These are phyloP conservation scores for Monosporozyma aquatica DNA, from an alignment of 805 yeast species.

Conservation along the genomic window DNA sequence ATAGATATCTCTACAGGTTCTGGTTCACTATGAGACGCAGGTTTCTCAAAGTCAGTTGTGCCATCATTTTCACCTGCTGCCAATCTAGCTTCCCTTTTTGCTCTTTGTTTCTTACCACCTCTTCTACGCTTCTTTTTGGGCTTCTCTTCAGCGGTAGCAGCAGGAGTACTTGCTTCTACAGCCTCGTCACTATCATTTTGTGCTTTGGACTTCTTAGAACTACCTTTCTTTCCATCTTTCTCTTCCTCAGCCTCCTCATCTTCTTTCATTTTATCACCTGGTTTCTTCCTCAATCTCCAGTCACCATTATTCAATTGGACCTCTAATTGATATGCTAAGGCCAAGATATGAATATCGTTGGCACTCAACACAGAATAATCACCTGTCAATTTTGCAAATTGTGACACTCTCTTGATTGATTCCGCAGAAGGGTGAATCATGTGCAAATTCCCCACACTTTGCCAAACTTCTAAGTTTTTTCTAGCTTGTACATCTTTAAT, in stretches of 20 bases:
- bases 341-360: constrained; percentile 88
- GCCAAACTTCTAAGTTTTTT: constrained; percentile 73
- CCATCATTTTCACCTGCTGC: constrained; percentile 8
- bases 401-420: constrained; percentile 54
- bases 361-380: constrained; percentile 80
- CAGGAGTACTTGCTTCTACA: constrained; percentile 31
- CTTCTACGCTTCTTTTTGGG: constrained; percentile 43
- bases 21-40: constrained; percentile 1
- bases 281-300: constrained; percentile 58
- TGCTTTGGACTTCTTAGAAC: neutral
- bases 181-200: neutral
- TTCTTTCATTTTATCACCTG: constrained; percentile 46
- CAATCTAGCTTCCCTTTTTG: constrained; percentile 40
- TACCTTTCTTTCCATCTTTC: constrained; percentile 2
- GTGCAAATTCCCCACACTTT: constrained; percentile 43
- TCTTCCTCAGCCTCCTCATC: constrained; percentile 14
- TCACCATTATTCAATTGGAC: constrained; percentile 59
- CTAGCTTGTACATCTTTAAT: constrained; percentile 80
- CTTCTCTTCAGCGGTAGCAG: constrained; percentile 1
- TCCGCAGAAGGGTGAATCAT: constrained; percentile 70
- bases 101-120: constrained; percentile 59
- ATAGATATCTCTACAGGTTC: constrained; percentile 4
- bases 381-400: constrained; percentile 82
- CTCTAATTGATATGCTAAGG: constrained; percentile 83
- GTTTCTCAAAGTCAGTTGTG: neutral